These are phyloP conservation scores for Extremus antarcticus DNA, from an alignment of 495 filamentous ascomycete species.

Conservation along the genomic window DNA sequence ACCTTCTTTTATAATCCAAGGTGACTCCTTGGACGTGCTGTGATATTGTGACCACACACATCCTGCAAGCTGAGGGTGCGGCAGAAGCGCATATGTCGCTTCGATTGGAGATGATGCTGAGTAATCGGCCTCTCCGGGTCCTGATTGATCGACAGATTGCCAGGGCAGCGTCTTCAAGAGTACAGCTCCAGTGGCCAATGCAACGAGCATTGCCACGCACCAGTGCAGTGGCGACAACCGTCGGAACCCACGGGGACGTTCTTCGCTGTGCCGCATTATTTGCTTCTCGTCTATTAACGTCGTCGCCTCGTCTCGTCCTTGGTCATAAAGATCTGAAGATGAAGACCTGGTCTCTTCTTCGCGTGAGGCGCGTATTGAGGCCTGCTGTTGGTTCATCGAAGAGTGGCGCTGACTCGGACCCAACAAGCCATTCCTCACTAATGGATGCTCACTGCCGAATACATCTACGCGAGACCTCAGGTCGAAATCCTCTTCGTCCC, in stretches of 20 bases:
- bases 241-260: neutral
- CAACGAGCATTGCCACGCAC: neutral
- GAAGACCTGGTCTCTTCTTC: neutral
- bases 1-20: neutral
- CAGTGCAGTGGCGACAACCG: neutral
- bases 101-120: neutral
- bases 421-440: neutral
- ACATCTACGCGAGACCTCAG: neutral
- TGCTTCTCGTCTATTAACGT: neutral
- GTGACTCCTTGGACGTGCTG: neutral
- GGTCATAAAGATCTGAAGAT: neutral
- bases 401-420: neutral
- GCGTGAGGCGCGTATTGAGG: neutral
- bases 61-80: neutral
- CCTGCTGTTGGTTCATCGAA: neutral
- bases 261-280: neutral
- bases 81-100: neutral
- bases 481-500: neutral
- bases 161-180: neutral
- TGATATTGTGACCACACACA: neutral
- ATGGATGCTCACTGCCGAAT: neutral
- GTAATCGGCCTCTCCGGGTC: neutral
- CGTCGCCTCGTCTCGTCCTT: neutral
- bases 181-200: neutral
- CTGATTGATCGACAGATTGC: neutral